These are phyloP conservation scores for Eimeria maxima DNA, from an alignment of 169 alveolate genomes.

Conservation along the genomic window DNA sequence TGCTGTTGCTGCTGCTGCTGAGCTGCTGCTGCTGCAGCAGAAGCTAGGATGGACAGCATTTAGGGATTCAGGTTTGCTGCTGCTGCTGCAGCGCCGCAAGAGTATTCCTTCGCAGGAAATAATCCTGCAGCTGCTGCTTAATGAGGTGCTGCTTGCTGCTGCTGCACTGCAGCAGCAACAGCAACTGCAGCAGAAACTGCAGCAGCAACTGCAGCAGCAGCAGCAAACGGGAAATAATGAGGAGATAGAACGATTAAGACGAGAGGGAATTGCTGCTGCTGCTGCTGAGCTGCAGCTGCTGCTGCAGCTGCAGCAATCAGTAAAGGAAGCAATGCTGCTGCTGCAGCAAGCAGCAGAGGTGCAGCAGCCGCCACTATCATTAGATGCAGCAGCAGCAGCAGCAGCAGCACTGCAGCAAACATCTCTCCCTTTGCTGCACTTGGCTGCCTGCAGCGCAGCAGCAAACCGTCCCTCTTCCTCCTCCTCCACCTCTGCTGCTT, in stretches of 20 bases:
- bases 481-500: too few species aligned
- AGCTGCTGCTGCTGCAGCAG: too few species aligned
- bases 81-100: constrained; percentile 64
- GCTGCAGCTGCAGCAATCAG: constrained; percentile 46
- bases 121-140: constrained; percentile 9
- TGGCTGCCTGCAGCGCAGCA: constrained; percentile 47
- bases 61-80: constrained; percentile 43
- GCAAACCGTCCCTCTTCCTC: neutral
- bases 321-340: constrained; percentile 28
- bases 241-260: too few species aligned
- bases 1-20: too few species aligned
- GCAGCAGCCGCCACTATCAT: neutral
- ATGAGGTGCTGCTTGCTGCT: constrained; percentile 33
- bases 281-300: constrained; percentile 55
- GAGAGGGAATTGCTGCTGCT: neutral
- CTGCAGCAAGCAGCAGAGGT: constrained; percentile 19
- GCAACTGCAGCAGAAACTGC: constrained; percentile 13
- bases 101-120: constrained; percentile 4
- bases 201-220: neutral
- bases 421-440: constrained; percentile 24
- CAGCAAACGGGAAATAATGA: too few species aligned
- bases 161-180: too few species aligned
- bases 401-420: constrained; percentile 51
- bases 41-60: constrained; percentile 21
- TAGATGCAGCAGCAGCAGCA: constrained; percentile 11